Evolutionary conservation across 2,329 filamentous ascomycete species (phyloP).

Genomic region (Phyllosticta capitalensis): DNA sequence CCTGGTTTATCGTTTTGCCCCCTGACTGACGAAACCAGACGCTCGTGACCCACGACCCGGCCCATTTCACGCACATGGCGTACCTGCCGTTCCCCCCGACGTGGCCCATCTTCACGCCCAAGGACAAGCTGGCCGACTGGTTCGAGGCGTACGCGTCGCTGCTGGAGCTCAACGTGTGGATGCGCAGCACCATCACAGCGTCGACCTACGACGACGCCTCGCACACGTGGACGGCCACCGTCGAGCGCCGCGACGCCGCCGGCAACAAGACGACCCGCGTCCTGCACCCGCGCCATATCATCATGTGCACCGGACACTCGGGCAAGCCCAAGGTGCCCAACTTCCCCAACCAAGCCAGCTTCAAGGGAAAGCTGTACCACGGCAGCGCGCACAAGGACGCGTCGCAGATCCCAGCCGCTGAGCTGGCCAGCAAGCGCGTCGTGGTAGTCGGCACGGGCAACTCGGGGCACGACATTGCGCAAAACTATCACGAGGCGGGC

Average conservation of each 20-base stretch:
- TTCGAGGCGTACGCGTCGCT: slow-evolving; percentile 55
- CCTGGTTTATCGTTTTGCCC: neutral
- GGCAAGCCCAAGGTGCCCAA: slow-evolving; percentile 50
- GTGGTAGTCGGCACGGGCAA: slow-evolving; percentile 61
- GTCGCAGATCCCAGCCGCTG: slow-evolving; percentile 44
- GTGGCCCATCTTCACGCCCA: slow-evolving; percentile 63
- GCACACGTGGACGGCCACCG: slow-evolving; percentile 46
- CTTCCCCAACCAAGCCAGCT: slow-evolving; percentile 42
- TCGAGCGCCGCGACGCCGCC: slow-evolving; percentile 36
- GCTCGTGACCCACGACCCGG: slow-evolving; percentile 58
- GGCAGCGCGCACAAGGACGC: slow-evolving; percentile 19
- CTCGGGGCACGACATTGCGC: slow-evolving; percentile 59
- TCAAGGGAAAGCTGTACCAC: slow-evolving; percentile 53
- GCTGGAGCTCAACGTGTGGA: slow-evolving; percentile 63
- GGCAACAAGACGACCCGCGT: slow-evolving; percentile 38
- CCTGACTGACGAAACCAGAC: slow-evolving; percentile 15
- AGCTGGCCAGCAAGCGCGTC: slow-evolving; percentile 47
- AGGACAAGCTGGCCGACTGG: slow-evolving; percentile 61
- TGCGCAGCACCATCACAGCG: slow-evolving; percentile 39
- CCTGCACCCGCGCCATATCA: slow-evolving; percentile 52
- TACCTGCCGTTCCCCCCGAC: slow-evolving; percentile 54
- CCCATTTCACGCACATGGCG: slow-evolving; percentile 44
- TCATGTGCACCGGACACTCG: slow-evolving; percentile 59
- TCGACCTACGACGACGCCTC: slow-evolving; percentile 43
- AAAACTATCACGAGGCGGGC: slow-evolving; percentile 58